Conservation (phyloP, 331 rosid species). For the Cydonia oblonga region DNA sequence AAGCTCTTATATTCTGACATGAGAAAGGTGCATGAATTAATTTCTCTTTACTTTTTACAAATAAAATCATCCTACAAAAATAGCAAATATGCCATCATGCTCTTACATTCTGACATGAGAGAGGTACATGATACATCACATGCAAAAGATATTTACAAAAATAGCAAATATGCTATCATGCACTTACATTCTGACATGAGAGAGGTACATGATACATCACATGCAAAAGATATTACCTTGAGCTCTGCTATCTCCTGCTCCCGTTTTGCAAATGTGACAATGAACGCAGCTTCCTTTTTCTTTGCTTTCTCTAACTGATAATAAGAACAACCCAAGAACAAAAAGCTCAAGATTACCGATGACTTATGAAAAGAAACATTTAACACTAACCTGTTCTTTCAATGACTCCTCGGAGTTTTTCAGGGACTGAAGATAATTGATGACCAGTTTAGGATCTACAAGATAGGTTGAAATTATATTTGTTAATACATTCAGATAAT, state of each 20-base stretch:
- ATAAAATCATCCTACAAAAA: neutral
- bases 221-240: constrained; percentile 40
- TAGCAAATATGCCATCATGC: neutral
- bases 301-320: constrained; percentile 80
- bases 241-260: constrained; percentile 93
- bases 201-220: neutral
- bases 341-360: neutral
- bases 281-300: constrained; percentile 94
- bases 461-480: constrained; percentile 4
- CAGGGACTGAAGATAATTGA: constrained; percentile 68
- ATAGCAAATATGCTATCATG: neutral
- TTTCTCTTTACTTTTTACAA: neutral
- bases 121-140: neutral
- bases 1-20: neutral
- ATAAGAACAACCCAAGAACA: neutral
- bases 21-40: neutral
- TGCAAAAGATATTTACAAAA: constrained; percentile 5
- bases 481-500: neutral
- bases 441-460: constrained; percentile 63
- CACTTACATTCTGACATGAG: neutral
- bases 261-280: constrained; percentile 83
- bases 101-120: neutral
- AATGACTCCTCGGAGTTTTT: constrained; percentile 72
- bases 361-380: constrained; percentile 5
- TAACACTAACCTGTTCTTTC: constrained; percentile 65